These are phyloP conservation scores for Phyllosticta citribraziliensis DNA, from an alignment of 2,329 filamentous ascomycete genomes.

Conservation along the genomic window DNA sequence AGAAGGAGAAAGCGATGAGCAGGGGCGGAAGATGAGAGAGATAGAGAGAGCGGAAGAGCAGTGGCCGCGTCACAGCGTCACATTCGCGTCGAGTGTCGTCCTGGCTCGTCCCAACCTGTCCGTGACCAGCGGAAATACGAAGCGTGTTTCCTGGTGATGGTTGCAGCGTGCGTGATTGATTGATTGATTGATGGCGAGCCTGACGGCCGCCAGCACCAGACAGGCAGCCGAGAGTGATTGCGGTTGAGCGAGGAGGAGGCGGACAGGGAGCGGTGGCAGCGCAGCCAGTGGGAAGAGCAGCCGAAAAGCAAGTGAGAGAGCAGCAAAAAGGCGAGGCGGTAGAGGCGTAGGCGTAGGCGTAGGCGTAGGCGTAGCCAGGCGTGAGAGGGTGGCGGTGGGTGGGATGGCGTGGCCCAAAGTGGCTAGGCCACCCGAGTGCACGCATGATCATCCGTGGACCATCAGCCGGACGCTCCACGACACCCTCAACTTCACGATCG, in stretches of 20 bases:
- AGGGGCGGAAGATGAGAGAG: not conserved
- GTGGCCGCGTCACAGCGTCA: not conserved
- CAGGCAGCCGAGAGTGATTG: not conserved
- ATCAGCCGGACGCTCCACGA: constrained; percentile 10
- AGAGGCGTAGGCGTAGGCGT: too few relatives aligned
- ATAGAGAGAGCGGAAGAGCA: not conserved
- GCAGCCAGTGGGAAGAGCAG: too few relatives aligned
- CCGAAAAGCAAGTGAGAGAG: not conserved
- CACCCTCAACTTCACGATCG: constrained; percentile 20
- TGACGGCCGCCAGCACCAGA: not conserved
- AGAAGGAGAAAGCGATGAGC: not conserved
- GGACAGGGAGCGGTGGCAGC: not conserved
- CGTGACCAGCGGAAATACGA: not conserved
- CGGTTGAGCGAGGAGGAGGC: too few relatives aligned
- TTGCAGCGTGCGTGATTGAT: too few relatives aligned
- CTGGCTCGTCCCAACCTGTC: too few relatives aligned
- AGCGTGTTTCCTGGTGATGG: not conserved
- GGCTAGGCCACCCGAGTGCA: constrained; percentile 4
- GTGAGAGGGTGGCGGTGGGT: not conserved
- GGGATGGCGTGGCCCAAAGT: not conserved
- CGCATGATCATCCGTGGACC: constrained; percentile 8
- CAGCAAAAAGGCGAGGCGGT: not conserved
- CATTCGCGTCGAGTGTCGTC: not conserved
- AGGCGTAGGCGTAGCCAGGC: too few relatives aligned
- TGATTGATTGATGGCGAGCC: not conserved